Evolutionary conservation across 2,329 filamentous ascomycete species (phyloP), one percentile per base, ranked within the genome.

Genomic region (Lasiodiplodia theobromae): DNA sequence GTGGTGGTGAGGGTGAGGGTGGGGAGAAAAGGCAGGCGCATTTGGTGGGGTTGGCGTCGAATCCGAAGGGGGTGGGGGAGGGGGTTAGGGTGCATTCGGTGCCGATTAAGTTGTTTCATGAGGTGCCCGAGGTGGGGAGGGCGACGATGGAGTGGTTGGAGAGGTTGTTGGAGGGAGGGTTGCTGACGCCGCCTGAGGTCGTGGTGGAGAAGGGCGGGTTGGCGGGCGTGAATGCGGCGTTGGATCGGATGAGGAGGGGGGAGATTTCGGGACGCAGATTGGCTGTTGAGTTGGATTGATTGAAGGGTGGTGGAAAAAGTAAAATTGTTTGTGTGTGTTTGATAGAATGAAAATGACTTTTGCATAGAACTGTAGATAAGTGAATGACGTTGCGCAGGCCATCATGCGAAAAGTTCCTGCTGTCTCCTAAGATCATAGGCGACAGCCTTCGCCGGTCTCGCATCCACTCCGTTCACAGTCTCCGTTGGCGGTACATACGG

Each of bases 21-120:
- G 18, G 3, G 21, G 21, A n/a, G 3, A 21, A 3, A 8, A 18
- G 34, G 34, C n/a, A n/a, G 73, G 73, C 16, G 28, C 91, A 94
- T 77, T 80, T 94, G 0, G 84, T 93, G 0, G 91, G 91, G 0
- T 73, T 94, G 56, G 88, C 88, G 0, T 91, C 91, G 0, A 71
- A 92, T 2, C 91, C 91, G 0, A 92, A 92, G 74, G 81, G 80
- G 3, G 77, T 79, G 1, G 76, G 77, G 0, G 78, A 81, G 0
- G 83, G 83, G 0, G 81, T 88, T 0, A 75, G 81, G 5, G 85
- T 88, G 68, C 91, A 93, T 74, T 87, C 84, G 0, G 89, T 94
- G 0, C 91, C 91, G 0, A 92, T 94, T 70, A 94, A 94, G 77
- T 74, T 92, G 5, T 94, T 92, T 73, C 92, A 94, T 74, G 88